These are phyloP conservation scores for Pythium periplocum DNA, from an alignment of 352 stramenopile genomes.

Conservation along the genomic window DNA sequence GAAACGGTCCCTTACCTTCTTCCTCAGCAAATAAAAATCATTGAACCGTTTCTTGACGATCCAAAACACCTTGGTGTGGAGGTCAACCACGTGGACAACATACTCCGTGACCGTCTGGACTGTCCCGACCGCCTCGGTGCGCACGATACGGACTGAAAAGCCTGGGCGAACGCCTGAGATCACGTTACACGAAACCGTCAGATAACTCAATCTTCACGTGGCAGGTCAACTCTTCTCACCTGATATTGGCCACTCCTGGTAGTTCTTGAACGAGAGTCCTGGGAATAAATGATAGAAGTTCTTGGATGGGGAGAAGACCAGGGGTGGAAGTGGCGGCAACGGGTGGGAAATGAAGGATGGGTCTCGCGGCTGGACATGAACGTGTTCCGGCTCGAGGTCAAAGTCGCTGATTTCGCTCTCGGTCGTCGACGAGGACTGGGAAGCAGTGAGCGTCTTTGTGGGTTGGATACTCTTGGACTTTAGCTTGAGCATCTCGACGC, in stretches of 20 bases:
- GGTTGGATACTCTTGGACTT: too few relatives aligned
- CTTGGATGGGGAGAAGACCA: constrained; percentile 50
- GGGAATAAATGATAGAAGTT: constrained; percentile 24
- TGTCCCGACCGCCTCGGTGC: constrained; percentile 44
- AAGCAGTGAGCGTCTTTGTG: too few relatives aligned
- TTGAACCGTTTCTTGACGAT: constrained; percentile 77
- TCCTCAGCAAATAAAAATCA: constrained; percentile 64
- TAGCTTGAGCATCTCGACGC: too few relatives aligned
- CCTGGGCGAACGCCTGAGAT: constrained; percentile 46
- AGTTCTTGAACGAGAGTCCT: constrained; percentile 44
- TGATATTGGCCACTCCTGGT: constrained; percentile 33
- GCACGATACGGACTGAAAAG: constrained; percentile 65
- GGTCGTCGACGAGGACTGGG: too few relatives aligned
- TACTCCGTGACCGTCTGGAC: constrained; percentile 69
- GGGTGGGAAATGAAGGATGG: constrained; percentile 21
- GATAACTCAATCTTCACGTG: too few relatives aligned
- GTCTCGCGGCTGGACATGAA: constrained; percentile 6
- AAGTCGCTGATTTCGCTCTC: background rate
- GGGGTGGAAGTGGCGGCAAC: constrained; percentile 45
- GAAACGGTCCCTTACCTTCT: constrained; percentile 31
- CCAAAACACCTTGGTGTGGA: constrained; percentile 82
- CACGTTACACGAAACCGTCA: too few relatives aligned
- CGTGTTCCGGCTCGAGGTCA: constrained; percentile 6
- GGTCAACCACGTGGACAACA: constrained; percentile 65
- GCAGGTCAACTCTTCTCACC: background rate